Conservation (phyloP, 2,329 filamentous ascomycete genomes). For the Microdochium bolleyi region DNA sequence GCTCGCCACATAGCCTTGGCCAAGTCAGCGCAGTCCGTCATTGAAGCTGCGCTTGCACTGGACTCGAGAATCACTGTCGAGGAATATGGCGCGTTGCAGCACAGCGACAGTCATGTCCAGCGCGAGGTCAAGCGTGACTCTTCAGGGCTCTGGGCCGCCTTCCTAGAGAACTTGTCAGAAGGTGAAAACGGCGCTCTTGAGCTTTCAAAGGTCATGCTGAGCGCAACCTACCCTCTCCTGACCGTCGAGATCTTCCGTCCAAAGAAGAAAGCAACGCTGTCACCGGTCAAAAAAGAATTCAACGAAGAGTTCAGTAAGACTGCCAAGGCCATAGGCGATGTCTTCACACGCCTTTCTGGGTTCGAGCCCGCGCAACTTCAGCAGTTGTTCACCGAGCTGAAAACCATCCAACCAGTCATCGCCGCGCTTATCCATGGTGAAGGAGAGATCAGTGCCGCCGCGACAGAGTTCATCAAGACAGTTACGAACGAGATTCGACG, state of each 20-base stretch:
- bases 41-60: constrained; percentile 58
- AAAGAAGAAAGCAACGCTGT: constrained; percentile 34
- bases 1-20: constrained; percentile 42
- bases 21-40: constrained; percentile 52
- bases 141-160: constrained; percentile 68
- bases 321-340: constrained; percentile 55
- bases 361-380: constrained; percentile 64
- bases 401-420: constrained; percentile 67
- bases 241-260: constrained; percentile 67
- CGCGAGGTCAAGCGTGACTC: constrained; percentile 64
- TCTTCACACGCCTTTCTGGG: constrained; percentile 72
- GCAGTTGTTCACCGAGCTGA: constrained; percentile 57
- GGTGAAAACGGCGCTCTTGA: constrained; percentile 38
- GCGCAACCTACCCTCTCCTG: constrained; percentile 62
- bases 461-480: constrained; percentile 74
- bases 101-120: constrained; percentile 49
- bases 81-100: constrained; percentile 60
- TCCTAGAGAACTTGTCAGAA: constrained; percentile 60
- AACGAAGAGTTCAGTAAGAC: constrained; percentile 60
- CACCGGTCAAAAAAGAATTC: constrained; percentile 55
- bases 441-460: constrained; percentile 68
- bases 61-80: constrained; percentile 64
- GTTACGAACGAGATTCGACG: constrained; percentile 60
- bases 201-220: constrained; percentile 66
- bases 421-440: constrained; percentile 77